These are phyloP conservation scores for Dysphania ambrosioides DNA, from an alignment of 148 eudicot genomes.

Conservation along the genomic window DNA sequence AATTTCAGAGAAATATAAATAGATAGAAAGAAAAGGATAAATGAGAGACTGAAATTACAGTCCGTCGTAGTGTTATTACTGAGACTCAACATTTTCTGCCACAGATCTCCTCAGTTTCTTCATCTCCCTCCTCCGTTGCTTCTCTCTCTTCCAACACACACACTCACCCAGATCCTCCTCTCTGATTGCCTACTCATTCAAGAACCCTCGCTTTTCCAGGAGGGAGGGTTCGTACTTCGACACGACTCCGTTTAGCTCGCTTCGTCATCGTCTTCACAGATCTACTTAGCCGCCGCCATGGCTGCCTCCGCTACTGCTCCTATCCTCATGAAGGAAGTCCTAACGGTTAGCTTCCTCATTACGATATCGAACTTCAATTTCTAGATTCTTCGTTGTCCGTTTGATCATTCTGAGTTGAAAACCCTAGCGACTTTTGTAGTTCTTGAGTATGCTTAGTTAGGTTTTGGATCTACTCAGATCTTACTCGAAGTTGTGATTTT, in stretches of 20 bases:
- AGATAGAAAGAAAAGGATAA: no score
- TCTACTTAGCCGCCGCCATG: constrained; percentile 56
- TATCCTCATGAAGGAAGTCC: constrained; percentile 85
- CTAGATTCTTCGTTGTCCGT: background rate
- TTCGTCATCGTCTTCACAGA: background rate
- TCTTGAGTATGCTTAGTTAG: constrained; percentile 1
- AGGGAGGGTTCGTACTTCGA: constrained; percentile 11
- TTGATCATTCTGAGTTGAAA: constrained; percentile 2
- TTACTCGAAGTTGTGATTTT: background rate
- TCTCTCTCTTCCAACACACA: background rate
- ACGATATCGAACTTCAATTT: background rate
- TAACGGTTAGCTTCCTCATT: constrained; percentile 52
- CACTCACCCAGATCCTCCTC: constrained; percentile 11
- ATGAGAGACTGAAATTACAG: no score
- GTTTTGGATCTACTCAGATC: constrained; percentile 46
- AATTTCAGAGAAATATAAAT: no score
- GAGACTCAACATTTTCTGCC: background rate
- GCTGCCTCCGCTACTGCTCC: constrained; percentile 99
- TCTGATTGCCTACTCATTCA: background rate
- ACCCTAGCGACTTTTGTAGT: constrained; percentile 7
- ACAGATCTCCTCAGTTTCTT: background rate
- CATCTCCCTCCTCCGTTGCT: background rate
- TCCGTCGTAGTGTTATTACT: no score
- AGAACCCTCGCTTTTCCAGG: constrained; percentile 24
- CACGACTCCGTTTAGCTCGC: background rate